Base-by-base conservation (phyloP, 768 basidiomycete genomes). In the Mycena rebaudengoi region DNA sequence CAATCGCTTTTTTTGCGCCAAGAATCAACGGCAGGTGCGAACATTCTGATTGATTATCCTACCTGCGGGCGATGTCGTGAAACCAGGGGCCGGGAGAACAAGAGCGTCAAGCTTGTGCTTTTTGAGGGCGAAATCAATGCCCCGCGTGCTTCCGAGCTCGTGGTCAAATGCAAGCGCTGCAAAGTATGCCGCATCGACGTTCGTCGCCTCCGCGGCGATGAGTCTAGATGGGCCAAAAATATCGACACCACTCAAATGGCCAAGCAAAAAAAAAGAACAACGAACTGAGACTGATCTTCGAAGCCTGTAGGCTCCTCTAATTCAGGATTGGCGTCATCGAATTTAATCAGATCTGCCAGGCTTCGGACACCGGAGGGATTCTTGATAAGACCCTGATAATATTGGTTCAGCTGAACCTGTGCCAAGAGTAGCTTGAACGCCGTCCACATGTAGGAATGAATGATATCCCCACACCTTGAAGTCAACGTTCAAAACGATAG, bases 321-420 rank as follows among this genome's bases (percentile, higher is more conserved):
- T 5, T 78, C 74, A 8, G 83, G 78, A 62, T 91, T 80, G 13
- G 79, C 79, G 25, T 80, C 75, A 66, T 91, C 82, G 73, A 89
- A 90, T 20, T 71, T 73, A 40, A 90, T 89, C 57, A 90, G 64
- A 60, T 88, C 86, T 3, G 83, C 85, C 1, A 90, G 79, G 32
- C 70, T 83, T 32, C 81, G 79, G 23, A 89, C 84, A 5, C 86
- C 86, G 1, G 86, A 80, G 0, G 89, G 89, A 39, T 87, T 86
- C 39, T 82, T 70, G 12, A 83, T 62, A 14, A 90, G 75, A 1
- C 69, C 76, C 23, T 80, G 65, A 25, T 83, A 82, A 57, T 85
- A 90, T 25, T 74, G 74, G 57, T 85, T 79, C 21, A 90, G 61
- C 59, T 87, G 80, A n/a, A 86, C 74, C 88, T 89, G 51, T 3